Conservation (phyloP, 306 rosid genomes). For the Oxytropis ochrocephala region DNA sequence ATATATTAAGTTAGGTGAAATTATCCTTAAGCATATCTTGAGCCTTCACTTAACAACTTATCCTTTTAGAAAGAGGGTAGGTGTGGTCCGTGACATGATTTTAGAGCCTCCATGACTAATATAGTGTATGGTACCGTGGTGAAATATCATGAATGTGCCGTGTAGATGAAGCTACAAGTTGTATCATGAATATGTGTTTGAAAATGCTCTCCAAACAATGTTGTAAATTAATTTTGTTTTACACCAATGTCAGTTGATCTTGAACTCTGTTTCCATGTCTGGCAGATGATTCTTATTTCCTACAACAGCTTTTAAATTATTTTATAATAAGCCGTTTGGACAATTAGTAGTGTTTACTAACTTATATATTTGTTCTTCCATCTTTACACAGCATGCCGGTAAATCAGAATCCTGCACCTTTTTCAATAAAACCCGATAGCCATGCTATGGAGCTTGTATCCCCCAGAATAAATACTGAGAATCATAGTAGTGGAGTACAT, state of each 20-base stretch:
- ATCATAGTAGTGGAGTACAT: constrained; percentile 38
- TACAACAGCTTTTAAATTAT: constrained; percentile 3
- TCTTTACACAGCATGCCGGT: constrained; percentile 45
- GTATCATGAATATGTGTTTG: not conserved
- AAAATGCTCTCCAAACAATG: not conserved
- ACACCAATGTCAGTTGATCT: not conserved
- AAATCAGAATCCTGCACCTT: constrained; percentile 43
- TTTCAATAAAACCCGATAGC: constrained; percentile 47
- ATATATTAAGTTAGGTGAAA: not conserved
- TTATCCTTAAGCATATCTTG: not conserved
- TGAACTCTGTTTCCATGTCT: not conserved
- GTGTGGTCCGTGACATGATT: not conserved
- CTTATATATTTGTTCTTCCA: constrained; percentile 9
- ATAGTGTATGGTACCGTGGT: too few relatives aligned
- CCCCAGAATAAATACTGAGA: constrained; percentile 57
- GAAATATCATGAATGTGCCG: too few relatives aligned
- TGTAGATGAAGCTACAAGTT: too few relatives aligned
- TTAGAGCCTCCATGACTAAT: not conserved
- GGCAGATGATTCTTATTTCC: constrained; percentile 7
- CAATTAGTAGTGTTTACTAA: constrained; percentile 6
- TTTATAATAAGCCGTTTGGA: not conserved
- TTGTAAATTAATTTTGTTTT: constrained; percentile 2
- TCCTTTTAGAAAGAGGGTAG: not conserved
- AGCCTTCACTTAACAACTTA: not conserved
- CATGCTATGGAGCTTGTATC: constrained; percentile 69